These are phyloP conservation scores for Boletales sp. DNA, from an alignment of 768 basidiomycete genomes.

Conservation along the genomic window DNA sequence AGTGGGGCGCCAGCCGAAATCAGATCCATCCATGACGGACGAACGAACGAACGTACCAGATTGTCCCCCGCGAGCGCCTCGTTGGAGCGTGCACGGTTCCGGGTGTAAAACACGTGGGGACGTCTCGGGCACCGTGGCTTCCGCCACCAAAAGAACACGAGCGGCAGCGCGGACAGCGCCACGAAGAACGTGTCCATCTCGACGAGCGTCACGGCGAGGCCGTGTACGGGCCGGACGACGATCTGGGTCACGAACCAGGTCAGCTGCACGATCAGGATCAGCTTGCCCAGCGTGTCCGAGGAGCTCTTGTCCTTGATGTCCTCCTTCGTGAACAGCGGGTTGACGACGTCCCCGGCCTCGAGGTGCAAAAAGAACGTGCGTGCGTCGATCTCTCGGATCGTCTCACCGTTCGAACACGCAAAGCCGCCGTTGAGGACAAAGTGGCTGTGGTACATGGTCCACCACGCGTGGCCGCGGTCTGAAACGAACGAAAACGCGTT, in stretches of 20 bases:
- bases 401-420: not conserved
- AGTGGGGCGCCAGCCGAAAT: too few species aligned
- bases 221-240: not conserved
- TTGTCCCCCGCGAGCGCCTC: too few species aligned
- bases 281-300: not conserved
- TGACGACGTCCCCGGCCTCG: not conserved
- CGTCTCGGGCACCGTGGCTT: not conserved
- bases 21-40: too few species aligned
- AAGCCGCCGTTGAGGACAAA: not conserved
- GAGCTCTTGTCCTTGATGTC: not conserved
- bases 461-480: not conserved
- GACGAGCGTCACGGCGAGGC: not conserved
- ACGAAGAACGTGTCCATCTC: constrained; percentile 1
- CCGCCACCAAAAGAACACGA: not conserved
- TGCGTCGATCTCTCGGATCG: not conserved
- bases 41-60: too few species aligned
- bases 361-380: not conserved
- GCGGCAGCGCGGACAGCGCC: not conserved
- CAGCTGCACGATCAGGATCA: not conserved
- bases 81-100: too few species aligned
- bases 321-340: not conserved
- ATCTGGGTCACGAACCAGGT: not conserved
- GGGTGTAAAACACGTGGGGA: not conserved
- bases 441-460: constrained; percentile 1
- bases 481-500: not conserved